These are phyloP conservation scores for Pyrenochaeta sp. DNA, from an alignment of 2,329 filamentous ascomycete species.

Conservation along the genomic window DNA sequence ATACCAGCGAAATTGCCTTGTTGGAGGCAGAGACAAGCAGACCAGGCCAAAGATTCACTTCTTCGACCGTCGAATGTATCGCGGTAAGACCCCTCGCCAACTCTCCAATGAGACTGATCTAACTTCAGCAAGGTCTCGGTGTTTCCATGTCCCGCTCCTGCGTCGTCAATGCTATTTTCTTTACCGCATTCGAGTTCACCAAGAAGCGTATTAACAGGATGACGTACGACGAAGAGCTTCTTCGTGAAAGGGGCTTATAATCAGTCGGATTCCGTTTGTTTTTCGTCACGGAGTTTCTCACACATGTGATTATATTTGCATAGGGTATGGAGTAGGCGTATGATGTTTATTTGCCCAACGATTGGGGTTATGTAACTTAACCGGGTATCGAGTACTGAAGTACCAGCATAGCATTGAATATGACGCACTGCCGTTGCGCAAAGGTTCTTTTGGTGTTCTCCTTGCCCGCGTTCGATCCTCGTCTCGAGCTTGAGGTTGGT, in stretches of 20 bases:
- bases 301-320: conserved; percentile 23
- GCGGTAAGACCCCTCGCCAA: conserved; percentile 60
- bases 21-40: conserved; percentile 68
- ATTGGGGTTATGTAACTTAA: conserved; percentile 19
- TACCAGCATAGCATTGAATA: conserved; percentile 23
- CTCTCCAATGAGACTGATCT: not conserved
- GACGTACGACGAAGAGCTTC: conserved; percentile 47
- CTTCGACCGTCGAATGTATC: conserved; percentile 80
- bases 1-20: conserved; percentile 82
- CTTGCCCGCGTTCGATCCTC: not conserved
- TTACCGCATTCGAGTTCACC: conserved; percentile 84
- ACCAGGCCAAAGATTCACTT: conserved; percentile 75
- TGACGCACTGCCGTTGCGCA: conserved; percentile 3
- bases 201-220: conserved; percentile 66
- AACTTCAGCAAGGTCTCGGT: conserved; percentile 60
- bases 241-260: conserved; percentile 36
- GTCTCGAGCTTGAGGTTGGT: not conserved
- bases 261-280: conserved; percentile 1
- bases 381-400: conserved; percentile 9
- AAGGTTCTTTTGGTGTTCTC: not conserved
- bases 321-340: conserved; percentile 34
- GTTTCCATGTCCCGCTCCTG: conserved; percentile 86
- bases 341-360: conserved; percentile 1
- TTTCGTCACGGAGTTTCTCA: conserved; percentile 2
- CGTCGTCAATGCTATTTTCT: conserved; percentile 87